These are phyloP conservation scores for Aspergillus sp. DNA, from an alignment of 2,329 filamentous ascomycete species.

Conservation along the genomic window DNA sequence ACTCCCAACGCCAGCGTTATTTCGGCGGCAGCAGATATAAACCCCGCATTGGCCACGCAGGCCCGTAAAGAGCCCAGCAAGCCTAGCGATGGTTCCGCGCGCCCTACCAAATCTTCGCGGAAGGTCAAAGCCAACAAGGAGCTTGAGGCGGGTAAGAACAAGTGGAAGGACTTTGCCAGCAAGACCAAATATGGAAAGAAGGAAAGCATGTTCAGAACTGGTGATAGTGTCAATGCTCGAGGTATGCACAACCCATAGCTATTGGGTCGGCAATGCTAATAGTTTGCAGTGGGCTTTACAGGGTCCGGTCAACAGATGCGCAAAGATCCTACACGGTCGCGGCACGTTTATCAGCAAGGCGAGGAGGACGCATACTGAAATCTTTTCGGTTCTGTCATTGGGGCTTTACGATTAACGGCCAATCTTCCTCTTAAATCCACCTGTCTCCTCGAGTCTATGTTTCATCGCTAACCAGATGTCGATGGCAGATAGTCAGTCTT, in stretches of 20 bases:
- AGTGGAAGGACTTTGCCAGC: conserved; percentile 89
- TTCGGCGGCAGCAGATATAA: conserved; percentile 65
- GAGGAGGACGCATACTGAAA: conserved; percentile 61
- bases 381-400: not conserved
- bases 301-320: conserved; percentile 95
- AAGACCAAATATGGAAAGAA: conserved; percentile 77
- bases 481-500: conserved; percentile 4
- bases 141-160: conserved; percentile 84
- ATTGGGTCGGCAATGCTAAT: not conserved
- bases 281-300: conserved; percentile 78
- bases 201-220: conserved; percentile 95
- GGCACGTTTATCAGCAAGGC: conserved; percentile 79
- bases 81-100: conserved; percentile 56
- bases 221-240: conserved; percentile 80
- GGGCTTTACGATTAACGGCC: not conserved
- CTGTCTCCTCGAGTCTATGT: not conserved
- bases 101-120: conserved; percentile 68
- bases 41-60: conserved; percentile 64
- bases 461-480: conserved; percentile 8
- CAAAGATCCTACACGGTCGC: conserved; percentile 78
- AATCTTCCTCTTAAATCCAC: conserved; percentile 1
- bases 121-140: conserved; percentile 88
- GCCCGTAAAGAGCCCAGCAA: conserved; percentile 65
- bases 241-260: conserved; percentile 53
- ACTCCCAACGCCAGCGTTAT: conserved; percentile 56